Conservation (phyloP, 768 basidiomycete genomes). For the Galerina sulciceps region DNA sequence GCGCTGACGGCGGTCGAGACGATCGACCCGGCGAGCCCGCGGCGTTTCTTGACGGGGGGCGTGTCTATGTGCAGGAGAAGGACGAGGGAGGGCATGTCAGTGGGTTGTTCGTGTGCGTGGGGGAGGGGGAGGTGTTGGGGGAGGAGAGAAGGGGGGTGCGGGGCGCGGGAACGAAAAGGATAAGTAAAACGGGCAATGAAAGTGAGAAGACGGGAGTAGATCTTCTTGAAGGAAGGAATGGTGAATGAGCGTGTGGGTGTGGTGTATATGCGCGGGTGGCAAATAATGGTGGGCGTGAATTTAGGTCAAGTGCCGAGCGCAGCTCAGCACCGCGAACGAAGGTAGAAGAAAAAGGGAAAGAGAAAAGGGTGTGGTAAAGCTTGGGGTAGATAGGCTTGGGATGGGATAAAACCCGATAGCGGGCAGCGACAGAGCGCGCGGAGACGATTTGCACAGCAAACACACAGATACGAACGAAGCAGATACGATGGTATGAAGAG, state of each 20-base stretch:
- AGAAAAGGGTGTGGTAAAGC: background rate
- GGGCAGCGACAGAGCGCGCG: background rate
- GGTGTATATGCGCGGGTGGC: background rate
- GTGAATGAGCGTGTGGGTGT: background rate
- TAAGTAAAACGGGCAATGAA: conserved; percentile 4
- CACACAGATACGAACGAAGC: background rate
- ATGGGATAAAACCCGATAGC: conserved; percentile 1
- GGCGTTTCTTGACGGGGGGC: conserved; percentile 77
- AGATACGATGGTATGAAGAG: conserved; percentile 7
- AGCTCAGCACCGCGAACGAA: conserved; percentile 1
- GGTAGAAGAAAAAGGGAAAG: background rate
- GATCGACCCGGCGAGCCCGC: conserved; percentile 81
- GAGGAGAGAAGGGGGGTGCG: background rate
- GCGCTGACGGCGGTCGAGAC: conserved; percentile 85
- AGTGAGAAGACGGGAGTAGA: conserved; percentile 5
- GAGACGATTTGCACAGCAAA: conserved; percentile 4
- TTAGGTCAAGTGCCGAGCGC: conserved; percentile 7
- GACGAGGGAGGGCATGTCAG: conserved; percentile 40
- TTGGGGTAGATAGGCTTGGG: background rate
- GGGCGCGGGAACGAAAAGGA: conserved; percentile 8
- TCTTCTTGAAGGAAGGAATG: conserved; percentile 1
- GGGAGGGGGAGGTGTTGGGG: conserved; percentile 14
- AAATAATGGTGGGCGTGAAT: background rate
- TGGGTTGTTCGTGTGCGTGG: conserved; percentile 5
- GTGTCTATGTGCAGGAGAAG: conserved; percentile 67